Percentiles rank a stretch among this genome's conserved stretches.
Evolutionary conservation across 441 rosid genomes (phyloP).

Genomic region (Capsella rubella): DNA sequence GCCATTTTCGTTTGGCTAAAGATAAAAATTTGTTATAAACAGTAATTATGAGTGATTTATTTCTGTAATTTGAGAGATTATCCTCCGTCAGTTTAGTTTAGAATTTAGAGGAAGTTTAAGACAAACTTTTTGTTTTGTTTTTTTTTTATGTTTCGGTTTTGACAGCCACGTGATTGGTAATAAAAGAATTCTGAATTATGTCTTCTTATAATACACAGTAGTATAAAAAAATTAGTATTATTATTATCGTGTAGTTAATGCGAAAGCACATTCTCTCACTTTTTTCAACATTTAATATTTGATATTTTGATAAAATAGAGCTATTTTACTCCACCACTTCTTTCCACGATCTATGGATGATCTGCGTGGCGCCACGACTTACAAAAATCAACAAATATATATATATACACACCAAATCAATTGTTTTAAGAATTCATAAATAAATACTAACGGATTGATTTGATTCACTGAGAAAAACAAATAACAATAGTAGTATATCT

Average conservation of each 20-base stretch:
- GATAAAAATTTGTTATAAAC: too few relatives aligned
- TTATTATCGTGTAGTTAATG: constrained; percentile 24
- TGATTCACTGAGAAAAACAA: constrained; percentile 9
- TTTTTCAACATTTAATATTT: constrained; percentile 18
- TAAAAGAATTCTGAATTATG: constrained; percentile 4
- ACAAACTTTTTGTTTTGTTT: too few relatives aligned
- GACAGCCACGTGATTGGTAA: constrained; percentile 29
- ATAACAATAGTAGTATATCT: background rate
- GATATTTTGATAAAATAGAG: background rate
- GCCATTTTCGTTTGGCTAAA: too few relatives aligned
- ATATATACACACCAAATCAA: too few relatives aligned
- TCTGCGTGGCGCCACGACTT: constrained; percentile 31
- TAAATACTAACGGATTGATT: constrained; percentile 30
- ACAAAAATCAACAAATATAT: too few relatives aligned
- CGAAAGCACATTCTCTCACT: constrained; percentile 30
- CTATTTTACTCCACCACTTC: constrained; percentile 36
- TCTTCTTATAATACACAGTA: background rate
- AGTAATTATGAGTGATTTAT: too few relatives aligned
- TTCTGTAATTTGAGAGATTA: too few relatives aligned
- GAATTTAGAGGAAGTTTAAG: too few relatives aligned
- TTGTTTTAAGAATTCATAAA: background rate
- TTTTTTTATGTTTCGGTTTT: background rate
- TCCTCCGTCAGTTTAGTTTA: too few relatives aligned
- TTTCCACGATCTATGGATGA: constrained; percentile 41
- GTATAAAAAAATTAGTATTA: background rate